A percentile compares a stretch with the other conserved stretches of the same genome.
phyloP scores from a whole-genome alignment of 139 green algal species.

The Gonium pectorale region DNA sequence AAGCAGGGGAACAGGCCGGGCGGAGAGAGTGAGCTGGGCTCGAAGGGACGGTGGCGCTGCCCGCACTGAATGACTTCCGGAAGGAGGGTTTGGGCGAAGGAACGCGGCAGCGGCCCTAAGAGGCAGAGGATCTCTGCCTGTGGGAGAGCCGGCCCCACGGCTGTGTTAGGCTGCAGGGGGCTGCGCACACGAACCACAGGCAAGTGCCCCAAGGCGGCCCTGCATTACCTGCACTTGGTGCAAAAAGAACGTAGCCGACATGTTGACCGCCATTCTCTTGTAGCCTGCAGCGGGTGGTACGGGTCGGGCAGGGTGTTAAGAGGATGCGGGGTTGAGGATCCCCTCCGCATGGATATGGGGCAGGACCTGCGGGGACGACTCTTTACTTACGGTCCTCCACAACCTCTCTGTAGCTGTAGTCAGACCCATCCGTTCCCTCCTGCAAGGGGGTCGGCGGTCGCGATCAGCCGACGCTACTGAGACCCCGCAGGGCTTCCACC shows the following conservation, averaged over 20 bases:
- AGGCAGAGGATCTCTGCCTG: no score
- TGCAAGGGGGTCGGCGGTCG: background rate
- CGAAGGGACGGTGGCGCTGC: no score
- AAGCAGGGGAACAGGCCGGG: background rate
- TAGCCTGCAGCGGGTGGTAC: conserved; percentile 18
- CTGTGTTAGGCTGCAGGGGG: no score
- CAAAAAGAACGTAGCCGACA: conserved; percentile 13
- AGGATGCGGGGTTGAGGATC: background rate
- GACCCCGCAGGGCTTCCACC: no score
- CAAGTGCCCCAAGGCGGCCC: no score
- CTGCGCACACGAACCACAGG: no score
- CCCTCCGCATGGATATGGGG: background rate
- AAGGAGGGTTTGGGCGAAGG: no score
- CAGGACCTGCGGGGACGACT: no score
- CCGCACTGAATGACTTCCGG: no score
- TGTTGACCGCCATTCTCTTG: conserved; percentile 43
- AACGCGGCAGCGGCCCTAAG: no score
- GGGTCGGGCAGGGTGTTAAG: background rate
- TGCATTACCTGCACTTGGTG: conserved; percentile 32
- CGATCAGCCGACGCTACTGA: no score
- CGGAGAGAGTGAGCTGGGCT: no score
- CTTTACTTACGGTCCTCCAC: conserved; percentile 43
- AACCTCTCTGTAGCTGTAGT: conserved; percentile 34
- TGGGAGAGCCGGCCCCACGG: background rate
- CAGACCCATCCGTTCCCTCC: conserved; percentile 51